A percentile compares a stretch with the other conserved stretches of the same genome.
Conservation (phyloP, 2,329 filamentous ascomycete genomes). For the Malbranchea zuffiana region DNA sequence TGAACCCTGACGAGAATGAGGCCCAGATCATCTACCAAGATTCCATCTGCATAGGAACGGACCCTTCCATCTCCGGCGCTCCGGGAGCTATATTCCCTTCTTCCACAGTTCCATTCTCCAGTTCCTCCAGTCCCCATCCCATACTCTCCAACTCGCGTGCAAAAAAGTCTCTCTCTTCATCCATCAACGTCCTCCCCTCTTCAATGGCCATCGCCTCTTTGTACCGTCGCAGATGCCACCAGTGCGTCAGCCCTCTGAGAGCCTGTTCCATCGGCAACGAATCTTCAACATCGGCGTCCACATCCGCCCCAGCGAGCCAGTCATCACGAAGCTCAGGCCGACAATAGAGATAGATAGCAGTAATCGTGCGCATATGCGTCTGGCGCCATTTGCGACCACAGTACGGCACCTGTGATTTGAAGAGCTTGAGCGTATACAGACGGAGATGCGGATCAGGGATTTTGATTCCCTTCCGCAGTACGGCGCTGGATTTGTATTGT, state of each 20-base stretch:
- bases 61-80: constrained; percentile 21
- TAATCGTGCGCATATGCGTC: constrained; percentile 97
- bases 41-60: constrained; percentile 27
- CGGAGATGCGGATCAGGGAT: constrained; percentile 79
- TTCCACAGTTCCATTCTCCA: constrained; percentile 21
- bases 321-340: constrained; percentile 86
- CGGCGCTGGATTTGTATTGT: constrained; percentile 87
- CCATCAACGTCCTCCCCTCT: constrained; percentile 45
- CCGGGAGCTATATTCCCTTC: constrained; percentile 13
- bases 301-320: constrained; percentile 80
- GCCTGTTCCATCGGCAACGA: constrained; percentile 86
- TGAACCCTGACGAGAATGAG: too few species aligned
- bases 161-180: constrained; percentile 71
- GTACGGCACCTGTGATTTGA: constrained; percentile 97
- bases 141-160: constrained; percentile 64
- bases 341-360: constrained; percentile 88
- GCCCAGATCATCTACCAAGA: too few species aligned
- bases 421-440: constrained; percentile 91
- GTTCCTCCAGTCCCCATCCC: constrained; percentile 40
- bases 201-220: constrained; percentile 58
- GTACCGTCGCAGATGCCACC: constrained; percentile 79
- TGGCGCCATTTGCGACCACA: constrained; percentile 97
- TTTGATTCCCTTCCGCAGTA: constrained; percentile 81
- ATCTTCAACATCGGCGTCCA: constrained; percentile 89
- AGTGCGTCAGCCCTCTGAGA: constrained; percentile 78